Base-by-base conservation (phyloP, 768 basidiomycete genomes). In the Porphyrellus cyaneotinctus region DNA sequence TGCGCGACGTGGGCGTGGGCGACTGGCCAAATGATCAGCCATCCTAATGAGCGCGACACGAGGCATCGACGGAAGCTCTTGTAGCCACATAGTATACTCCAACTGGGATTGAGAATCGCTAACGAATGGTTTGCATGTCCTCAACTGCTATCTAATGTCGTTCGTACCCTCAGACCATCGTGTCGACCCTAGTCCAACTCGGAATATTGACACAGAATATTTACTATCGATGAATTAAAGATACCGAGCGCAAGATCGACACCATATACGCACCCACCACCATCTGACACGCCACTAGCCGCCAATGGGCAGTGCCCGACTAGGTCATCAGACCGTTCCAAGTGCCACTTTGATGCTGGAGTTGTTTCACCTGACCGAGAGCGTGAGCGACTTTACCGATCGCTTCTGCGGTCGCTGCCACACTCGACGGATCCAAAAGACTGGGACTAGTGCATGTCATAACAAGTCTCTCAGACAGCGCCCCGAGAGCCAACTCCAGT, bases 361-460 rank as follows among this genome's bases (percentile, higher is more conserved):
- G 68, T 49, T 81, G 75, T 52, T 77, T 80, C 48, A 88, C 77
- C 52, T 85, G 77, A 10, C 71, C 69, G 54, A 89, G 70, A 7
- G 87, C 86, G 52, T 79, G 76, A 1, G 80, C 74, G 9, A 86
- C 80, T 63, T 87, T 87, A 38, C 71, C 67, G 28, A 91, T 84
- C 2, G 85, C 79, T 56, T 88, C 86, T n/a, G 87, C 85, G 15
- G 79, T 80, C 42, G 71, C 68, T 36, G 75, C 78, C 44, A 91
- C 78, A 6, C 77, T 71, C 22, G 61, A 46, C 30, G 76, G 72
- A 61, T 88, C 84, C 47, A 74, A 38, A 18, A 73, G 50, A 35
- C 57, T 57, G 10, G 68, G 60, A 30, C 65, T 66, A n/a, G 68
- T 63, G 6, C 80, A 73, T n/a, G 81, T 66, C 13, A 69, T 57